phyloP scores from a whole-genome alignment of 176 grass and related monocot species.

The Oryza australiensis region DNA sequence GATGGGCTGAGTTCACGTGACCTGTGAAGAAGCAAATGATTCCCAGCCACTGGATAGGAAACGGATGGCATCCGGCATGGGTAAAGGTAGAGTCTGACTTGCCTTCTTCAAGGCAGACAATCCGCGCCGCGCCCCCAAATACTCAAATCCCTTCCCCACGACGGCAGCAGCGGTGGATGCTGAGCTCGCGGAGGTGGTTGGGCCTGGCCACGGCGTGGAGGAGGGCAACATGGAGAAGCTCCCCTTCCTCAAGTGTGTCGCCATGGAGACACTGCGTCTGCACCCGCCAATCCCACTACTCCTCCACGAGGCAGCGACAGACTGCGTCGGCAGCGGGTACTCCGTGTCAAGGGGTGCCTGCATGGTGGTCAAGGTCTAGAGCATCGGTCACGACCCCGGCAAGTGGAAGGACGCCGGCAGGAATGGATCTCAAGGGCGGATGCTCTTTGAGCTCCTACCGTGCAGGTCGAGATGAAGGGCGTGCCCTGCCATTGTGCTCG shows the following conservation, averaged over 20 bases:
- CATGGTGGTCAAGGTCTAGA: conserved; percentile 32
- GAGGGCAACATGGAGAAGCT: conserved; percentile 50
- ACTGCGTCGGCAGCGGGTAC: conserved; percentile 37
- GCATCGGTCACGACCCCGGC: conserved; percentile 35
- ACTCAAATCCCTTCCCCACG: not conserved
- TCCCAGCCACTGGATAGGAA: too few relatives aligned
- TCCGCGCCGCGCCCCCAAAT: too few relatives aligned
- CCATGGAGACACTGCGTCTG: conserved; percentile 46
- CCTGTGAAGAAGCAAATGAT: too few relatives aligned
- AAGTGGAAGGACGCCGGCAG: conserved; percentile 36
- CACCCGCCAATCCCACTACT: conserved; percentile 56
- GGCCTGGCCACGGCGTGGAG: conserved; percentile 32
- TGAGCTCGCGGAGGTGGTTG: conserved; percentile 38
- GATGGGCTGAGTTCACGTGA: too few relatives aligned
- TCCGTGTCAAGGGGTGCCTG: conserved; percentile 24
- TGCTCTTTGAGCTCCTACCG: conserved; percentile 56
- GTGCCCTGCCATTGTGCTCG: conserved; percentile 47
- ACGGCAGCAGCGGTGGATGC: not conserved
- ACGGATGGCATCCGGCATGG: too few relatives aligned
- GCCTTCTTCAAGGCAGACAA: too few relatives aligned
- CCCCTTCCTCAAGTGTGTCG: conserved; percentile 34
- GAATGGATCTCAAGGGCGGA: conserved; percentile 46
- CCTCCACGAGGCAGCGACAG: conserved; percentile 34
- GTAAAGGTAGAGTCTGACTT: too few relatives aligned
- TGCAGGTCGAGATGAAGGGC: conserved; percentile 55